Percentiles rank a stretch among this genome's conserved stretches.
These are phyloP conservation scores for Ophiosphaerella korrae DNA, from an alignment of 2,329 filamentous ascomycete genomes.

Conservation along the genomic window DNA sequence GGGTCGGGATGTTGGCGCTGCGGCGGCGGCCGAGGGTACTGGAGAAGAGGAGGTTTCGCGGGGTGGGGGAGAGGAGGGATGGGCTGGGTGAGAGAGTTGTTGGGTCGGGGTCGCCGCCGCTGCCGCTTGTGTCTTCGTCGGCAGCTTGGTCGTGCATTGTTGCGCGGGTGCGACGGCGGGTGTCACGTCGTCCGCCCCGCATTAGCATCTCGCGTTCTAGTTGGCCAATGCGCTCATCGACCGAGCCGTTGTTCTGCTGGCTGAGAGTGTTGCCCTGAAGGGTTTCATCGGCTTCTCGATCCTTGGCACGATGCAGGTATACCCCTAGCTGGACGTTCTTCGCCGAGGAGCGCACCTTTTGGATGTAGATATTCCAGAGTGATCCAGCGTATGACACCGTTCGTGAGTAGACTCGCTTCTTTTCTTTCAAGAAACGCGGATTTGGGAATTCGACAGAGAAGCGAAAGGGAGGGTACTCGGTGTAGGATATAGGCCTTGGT, in stretches of 20 bases:
- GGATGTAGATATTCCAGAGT: conserved; percentile 67
- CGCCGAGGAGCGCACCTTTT: conserved; percentile 58
- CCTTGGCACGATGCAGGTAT: conserved; percentile 64
- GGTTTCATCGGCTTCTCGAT: conserved; percentile 57
- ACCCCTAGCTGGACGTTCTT: conserved; percentile 64
- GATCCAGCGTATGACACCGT: conserved; percentile 65
- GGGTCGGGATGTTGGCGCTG: conserved; percentile 17
- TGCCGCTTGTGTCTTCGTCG: conserved; percentile 52
- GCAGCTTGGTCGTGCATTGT: conserved; percentile 28
- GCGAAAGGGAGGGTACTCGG: conserved; percentile 62
- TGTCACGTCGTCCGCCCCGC: conserved; percentile 45
- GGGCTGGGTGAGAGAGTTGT: conserved; percentile 35
- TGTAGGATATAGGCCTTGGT: conserved; percentile 53
- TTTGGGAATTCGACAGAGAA: conserved; percentile 64
- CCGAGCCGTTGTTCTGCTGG: conserved; percentile 49
- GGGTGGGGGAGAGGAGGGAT: conserved; percentile 35
- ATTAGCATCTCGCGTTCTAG: conserved; percentile 60
- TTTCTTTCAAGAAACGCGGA: conserved; percentile 61
- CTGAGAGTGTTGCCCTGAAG: conserved; percentile 45
- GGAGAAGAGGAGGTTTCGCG: conserved; percentile 30
- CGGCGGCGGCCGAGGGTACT: conserved; percentile 24
- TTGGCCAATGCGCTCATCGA: conserved; percentile 60
- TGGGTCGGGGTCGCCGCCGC: conserved; percentile 52
- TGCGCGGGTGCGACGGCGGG: conserved; percentile 32
- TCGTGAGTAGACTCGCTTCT: conserved; percentile 63